Evolutionary conservation across 2,329 filamentous ascomycete genomes (phyloP), one percentile per base, ranked within the genome.

Genomic region (Grosmannia serpens): DNA sequence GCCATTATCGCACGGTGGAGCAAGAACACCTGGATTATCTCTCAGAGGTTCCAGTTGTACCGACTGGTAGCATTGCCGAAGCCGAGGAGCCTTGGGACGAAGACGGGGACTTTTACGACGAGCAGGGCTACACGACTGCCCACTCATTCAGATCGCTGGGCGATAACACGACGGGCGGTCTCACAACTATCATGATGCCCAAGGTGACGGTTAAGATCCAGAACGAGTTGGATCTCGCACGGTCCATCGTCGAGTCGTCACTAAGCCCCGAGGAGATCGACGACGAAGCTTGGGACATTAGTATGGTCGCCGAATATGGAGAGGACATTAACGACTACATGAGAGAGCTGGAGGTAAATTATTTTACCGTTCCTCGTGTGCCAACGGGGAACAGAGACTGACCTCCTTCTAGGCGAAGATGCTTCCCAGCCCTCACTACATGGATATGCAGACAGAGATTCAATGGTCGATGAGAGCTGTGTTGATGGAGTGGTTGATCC

Each of bases 401-500:
- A 69, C 27, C 3, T 38, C 1, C 24, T 8, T 2, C 5, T n/a
- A 67, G 65, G 52, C 57, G 22, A 62, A 61, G n/a, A 65, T 66
- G 83, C 78, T 91, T 47, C 94, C 94, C 1, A 91, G 94, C 67
- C 80, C 90, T 4, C 84, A 94, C 70, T 99, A 99, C 77, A 99
- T 99, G 92, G 90, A 96, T 62, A 85, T 88, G 64, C 94, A 99
- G 71, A 86, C 87, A n/a, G 92, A 97, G 72, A 95, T 99, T 59
- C 89, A 96, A 70, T 99, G 94, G 94, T 96, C 91, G 3, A 99
- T 97, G 94, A 89, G 94, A 53, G 87, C 91, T 7, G 90, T 97
- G 26, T 79, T 99, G 58, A 95, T 99, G 85, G 94, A 97, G 72
- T 99, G 94, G 94, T 80, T 99, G 50, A 88, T 97, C 53, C 91